These are phyloP conservation scores for Corylus heterophylla DNA, from an alignment of 306 rosid species.

Conservation along the genomic window DNA sequence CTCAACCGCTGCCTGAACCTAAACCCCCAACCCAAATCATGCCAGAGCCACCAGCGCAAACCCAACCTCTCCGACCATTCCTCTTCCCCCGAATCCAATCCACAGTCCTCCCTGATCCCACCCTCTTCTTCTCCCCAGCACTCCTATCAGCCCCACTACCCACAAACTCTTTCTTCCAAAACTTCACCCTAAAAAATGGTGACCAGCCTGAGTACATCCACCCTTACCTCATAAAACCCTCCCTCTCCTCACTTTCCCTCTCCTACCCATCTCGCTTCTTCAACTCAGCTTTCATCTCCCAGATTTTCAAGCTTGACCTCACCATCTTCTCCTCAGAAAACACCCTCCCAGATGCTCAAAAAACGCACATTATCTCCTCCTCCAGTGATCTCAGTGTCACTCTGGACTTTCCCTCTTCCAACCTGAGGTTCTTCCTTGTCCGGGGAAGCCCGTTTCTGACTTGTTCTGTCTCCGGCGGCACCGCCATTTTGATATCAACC, in stretches of 20 bases:
- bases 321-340: conserved; percentile 52
- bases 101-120: conserved; percentile 81
- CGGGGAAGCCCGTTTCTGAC: conserved; percentile 87
- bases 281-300: conserved; percentile 46
- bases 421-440: conserved; percentile 63
- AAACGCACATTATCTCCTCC: conserved; percentile 61
- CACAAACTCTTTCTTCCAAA: conserved; percentile 91
- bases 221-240: conserved; percentile 72
- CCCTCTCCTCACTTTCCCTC: conserved; percentile 56
- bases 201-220: conserved; percentile 84
- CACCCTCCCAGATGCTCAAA: conserved; percentile 19
- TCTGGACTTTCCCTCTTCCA: conserved; percentile 70
- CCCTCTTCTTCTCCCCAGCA: too few species aligned
- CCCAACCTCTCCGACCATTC: conserved; percentile 27
- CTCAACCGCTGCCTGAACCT: background rate
- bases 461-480: conserved; percentile 35
- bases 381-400: conserved; percentile 74
- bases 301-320: conserved; percentile 62
- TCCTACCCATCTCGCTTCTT: conserved; percentile 60
- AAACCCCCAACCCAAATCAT: background rate
- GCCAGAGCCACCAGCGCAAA: background rate
- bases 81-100: conserved; percentile 62
- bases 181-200: conserved; percentile 68
- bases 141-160: conserved; percentile 25
- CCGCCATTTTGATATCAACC: conserved; percentile 3